Conservation (phyloP, 306 rosid species). For the Luffa aegyptiaca region DNA sequence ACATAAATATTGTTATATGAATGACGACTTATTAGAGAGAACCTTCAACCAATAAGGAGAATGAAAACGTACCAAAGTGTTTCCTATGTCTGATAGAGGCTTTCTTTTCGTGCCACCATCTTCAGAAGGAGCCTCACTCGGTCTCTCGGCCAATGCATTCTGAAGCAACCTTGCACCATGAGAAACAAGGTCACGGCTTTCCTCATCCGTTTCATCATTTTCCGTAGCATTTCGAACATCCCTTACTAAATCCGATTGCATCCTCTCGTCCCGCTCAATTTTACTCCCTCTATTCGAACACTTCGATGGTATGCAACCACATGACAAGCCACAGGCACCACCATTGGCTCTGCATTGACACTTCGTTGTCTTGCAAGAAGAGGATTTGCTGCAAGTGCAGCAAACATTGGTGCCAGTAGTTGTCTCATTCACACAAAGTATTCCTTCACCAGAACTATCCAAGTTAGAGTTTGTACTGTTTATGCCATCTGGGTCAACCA, state of each 20-base stretch:
- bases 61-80: slow-evolving; percentile 40
- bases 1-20: neutral
- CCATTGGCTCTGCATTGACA: slow-evolving; percentile 52
- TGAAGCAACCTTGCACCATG: slow-evolving; percentile 78
- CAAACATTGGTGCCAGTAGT: slow-evolving; percentile 22
- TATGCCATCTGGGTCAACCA: slow-evolving; percentile 14
- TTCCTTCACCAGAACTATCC: slow-evolving; percentile 26
- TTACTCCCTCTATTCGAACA: slow-evolving; percentile 43
- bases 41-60: neutral
- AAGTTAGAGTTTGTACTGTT: slow-evolving; percentile 19
- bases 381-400: slow-evolving; percentile 57
- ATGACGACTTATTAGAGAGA: neutral
- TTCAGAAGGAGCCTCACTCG: slow-evolving; percentile 21
- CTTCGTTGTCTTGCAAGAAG: slow-evolving; percentile 66
- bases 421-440: slow-evolving; percentile 1
- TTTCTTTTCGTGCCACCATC: slow-evolving; percentile 37
- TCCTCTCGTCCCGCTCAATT: slow-evolving; percentile 18
- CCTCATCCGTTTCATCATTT: slow-evolving; percentile 29
- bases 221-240: slow-evolving; percentile 20
- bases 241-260: slow-evolving; percentile 15
- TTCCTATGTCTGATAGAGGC: slow-evolving; percentile 79
- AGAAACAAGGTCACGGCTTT: slow-evolving; percentile 39
- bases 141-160: slow-evolving; percentile 49
- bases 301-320: slow-evolving; percentile 48
- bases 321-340: slow-evolving; percentile 41